Evolutionary conservation across 257 asterid genomes (phyloP).

Genomic region (Solanum clarkiae): DNA sequence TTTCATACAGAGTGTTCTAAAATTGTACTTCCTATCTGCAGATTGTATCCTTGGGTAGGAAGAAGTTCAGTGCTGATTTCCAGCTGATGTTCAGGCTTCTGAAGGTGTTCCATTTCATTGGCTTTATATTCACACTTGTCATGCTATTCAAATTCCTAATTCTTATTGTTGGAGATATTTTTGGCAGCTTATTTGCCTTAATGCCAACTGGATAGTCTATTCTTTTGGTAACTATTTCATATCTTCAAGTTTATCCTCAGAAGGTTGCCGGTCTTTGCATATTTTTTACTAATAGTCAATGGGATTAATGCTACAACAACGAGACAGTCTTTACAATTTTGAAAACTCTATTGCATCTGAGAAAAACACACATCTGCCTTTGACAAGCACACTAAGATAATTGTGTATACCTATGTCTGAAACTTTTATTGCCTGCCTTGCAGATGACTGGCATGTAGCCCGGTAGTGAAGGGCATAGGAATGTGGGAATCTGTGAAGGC

Average conservation of each 20-base stretch:
- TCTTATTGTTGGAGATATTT: constrained; percentile 63
- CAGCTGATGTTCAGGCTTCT: constrained; percentile 89
- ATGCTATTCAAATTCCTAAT: constrained; percentile 45
- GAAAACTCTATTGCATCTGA: background rate
- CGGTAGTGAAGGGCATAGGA: constrained; percentile 48
- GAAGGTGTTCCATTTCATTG: constrained; percentile 56
- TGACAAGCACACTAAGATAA: background rate
- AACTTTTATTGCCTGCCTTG: background rate
- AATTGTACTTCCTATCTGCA: constrained; percentile 14
- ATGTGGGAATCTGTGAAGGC: constrained; percentile 91
- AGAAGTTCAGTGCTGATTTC: constrained; percentile 81
- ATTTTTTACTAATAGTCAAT: background rate
- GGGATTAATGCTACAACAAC: background rate
- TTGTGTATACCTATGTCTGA: background rate
- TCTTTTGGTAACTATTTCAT: constrained; percentile 29
- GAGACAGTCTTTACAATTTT: background rate
- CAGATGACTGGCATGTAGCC: constrained; percentile 84
- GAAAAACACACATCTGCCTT: background rate
- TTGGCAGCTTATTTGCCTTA: constrained; percentile 70
- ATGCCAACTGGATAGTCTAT: constrained; percentile 94
- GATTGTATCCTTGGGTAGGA: constrained; percentile 86
- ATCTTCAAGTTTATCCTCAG: background rate
- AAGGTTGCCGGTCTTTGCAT: background rate
- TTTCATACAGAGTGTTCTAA: background rate
- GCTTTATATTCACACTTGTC: constrained; percentile 34